Base-by-base conservation (phyloP, 2,329 filamentous ascomycete species). In the Beauveria sp. region DNA sequence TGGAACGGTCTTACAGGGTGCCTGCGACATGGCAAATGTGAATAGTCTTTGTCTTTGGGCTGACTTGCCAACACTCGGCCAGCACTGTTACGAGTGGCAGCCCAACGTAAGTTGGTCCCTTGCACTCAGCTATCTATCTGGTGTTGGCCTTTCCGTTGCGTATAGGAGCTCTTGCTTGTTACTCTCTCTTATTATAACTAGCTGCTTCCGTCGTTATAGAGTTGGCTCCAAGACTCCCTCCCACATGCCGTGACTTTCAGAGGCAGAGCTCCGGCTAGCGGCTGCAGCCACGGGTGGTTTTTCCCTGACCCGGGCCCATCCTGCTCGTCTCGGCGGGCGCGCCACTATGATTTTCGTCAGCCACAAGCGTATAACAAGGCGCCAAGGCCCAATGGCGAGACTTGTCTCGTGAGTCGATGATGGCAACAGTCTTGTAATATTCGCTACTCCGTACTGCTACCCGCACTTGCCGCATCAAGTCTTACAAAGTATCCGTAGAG, bases 311-410 rank as follows among this genome's bases (percentile, higher is more conserved):
- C 38, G 57, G 38, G 49, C 24, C 55, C 30, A 38, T 60, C 45
- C 30, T 30, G 45, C 38, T 50, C 57, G 49, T 26, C 56, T 45
- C 56, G 7, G 46, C 45, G n/a, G 46, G 43, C 47, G 57, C 57
- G 57, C 57, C 57, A 59, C 49, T 18, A 8, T 28, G 49, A 60
- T 60, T 28, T n/a, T 47, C 12, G 3, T 53, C 14, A 49, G 40
- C 57, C 57, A 52, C 49, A 6, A 59, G 57, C 57, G 57, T 53
- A 42, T 53, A 60, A 52, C 30, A 26, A 51, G 46, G 24, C 46
- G 57, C 57, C 47, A 24, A 22, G 24, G 3, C 51, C 51, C 51
- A 18, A 40, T 54, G 24, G 51, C 34, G 34, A 26, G 46, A 28
- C 26, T 10, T 38, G 34, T 38, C 12, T 38, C 34, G 34, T 38